Evolutionary conservation across 768 basidiomycete genomes (phyloP), one percentile per base, ranked within the genome.

Genomic region (Psilocybe tampanensis): DNA sequence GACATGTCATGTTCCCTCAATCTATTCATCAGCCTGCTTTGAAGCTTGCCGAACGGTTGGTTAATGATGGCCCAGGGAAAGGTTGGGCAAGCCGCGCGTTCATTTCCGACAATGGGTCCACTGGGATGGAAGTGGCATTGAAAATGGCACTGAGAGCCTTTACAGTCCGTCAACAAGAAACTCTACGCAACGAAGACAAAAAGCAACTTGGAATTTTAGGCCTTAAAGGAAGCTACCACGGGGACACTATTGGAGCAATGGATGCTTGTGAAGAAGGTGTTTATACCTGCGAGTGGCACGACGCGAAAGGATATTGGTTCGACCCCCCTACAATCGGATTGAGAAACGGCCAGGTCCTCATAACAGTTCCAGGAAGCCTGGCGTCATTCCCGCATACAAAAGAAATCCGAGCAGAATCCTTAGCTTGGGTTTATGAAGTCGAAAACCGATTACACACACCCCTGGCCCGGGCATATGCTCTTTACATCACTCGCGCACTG

Each of bases 161-260:
- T 59, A 74, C 82, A 13, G 61, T 72, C 33, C 74, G 78, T 18
- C 63, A 80, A 13, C 65, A 71, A 17, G 63, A 67, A 11, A 64
- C 67, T 1, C 64, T 83, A 6, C 66, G 72, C 19, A 65, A 71
- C 6, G 36, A 55, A 9, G 76, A 76, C 23, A 76, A 76, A 60
- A 83, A 81, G 58, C 72, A 75, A 22, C 74, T 95, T 3, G 92
- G 91, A 3, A 82, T 98, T 1, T 68, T 98, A 2, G 96, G 96
- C 0, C 65, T 98, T 42, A 88, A 85, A 62, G 96, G 96, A 4
- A 94, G 94, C 66, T 98, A 98, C 73, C 96, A 98, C 66, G 96
- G 96, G 1, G 96, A 98, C 70, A 98, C 96, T 12, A 95, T 98
- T 59, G 96, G 96, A 0, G 88, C 89, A 2, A 98, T 98, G 96